phyloP scores from a whole-genome alignment of 192 early-diverging fungal species.

The Backusella parvicylindrica region DNA sequence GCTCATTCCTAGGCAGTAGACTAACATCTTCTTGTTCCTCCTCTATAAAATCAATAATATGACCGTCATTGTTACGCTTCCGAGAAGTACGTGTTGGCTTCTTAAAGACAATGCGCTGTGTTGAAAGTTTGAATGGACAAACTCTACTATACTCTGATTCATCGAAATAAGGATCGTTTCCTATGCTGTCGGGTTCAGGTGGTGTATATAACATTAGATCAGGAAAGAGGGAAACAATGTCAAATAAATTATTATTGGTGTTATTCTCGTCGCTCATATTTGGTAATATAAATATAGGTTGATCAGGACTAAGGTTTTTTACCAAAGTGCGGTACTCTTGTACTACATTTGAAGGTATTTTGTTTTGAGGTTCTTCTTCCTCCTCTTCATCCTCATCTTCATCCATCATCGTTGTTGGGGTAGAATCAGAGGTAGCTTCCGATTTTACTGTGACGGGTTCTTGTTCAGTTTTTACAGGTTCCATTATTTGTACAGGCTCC shows the following conservation, averaged over 20 bases:
- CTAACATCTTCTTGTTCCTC: slow-evolving; percentile 21
- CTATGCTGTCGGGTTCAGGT: slow-evolving; percentile 43
- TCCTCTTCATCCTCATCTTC: neutral
- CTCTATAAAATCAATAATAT: slow-evolving; percentile 16
- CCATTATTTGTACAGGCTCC: neutral
- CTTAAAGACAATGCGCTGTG: slow-evolving; percentile 14
- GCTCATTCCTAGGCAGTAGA: slow-evolving; percentile 37
- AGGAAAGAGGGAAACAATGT: slow-evolving; percentile 44
- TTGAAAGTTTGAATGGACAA: slow-evolving; percentile 38
- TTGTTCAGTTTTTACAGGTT: neutral
- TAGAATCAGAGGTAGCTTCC: neutral
- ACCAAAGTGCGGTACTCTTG: slow-evolving; percentile 36
- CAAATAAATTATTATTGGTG: slow-evolving; percentile 24
- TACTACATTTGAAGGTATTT: slow-evolving; percentile 38
- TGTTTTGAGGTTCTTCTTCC: slow-evolving; percentile 19
- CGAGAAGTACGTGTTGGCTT: slow-evolving; percentile 2
- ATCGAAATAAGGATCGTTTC: slow-evolving; percentile 53
- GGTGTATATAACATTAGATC: slow-evolving; percentile 50
- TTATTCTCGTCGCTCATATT: slow-evolving; percentile 12
- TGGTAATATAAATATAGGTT: slow-evolving; percentile 24
- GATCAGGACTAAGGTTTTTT: slow-evolving; percentile 29
- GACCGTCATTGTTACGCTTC: slow-evolving; percentile 36
- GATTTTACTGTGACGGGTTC: neutral
- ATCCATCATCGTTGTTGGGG: neutral
- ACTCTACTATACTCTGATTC: slow-evolving; percentile 53